Conservation (phyloP, 345 rosid species). For the Trapa bicornis region DNA sequence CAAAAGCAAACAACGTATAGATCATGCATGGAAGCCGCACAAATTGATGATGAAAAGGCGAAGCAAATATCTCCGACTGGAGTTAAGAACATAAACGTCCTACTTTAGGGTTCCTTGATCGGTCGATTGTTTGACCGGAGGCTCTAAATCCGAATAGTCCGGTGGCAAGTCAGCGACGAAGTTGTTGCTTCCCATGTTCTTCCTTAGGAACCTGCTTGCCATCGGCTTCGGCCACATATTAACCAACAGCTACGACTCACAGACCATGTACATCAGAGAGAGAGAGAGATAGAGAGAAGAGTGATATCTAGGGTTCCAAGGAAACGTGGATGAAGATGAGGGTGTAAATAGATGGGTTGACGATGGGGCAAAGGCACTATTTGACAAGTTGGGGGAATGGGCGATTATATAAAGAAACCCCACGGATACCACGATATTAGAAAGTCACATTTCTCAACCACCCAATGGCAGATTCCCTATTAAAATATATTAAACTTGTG, state of each 20-base stretch:
- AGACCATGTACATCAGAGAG: not conserved
- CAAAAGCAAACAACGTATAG: not conserved
- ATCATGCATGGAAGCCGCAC: not conserved
- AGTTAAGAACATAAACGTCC: not conserved
- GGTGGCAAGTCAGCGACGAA: slow-evolving; percentile 24
- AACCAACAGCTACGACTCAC: slow-evolving; percentile 1
- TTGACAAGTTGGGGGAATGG: not conserved
- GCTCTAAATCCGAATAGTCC: not conserved
- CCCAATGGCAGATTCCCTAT: no score
- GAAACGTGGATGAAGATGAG: not conserved
- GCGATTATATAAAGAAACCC: not conserved
- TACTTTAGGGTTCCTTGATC: not conserved
- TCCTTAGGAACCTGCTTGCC: slow-evolving; percentile 13
- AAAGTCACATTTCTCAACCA: no score
- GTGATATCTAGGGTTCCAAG: not conserved
- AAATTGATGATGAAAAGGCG: no score
- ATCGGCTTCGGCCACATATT: slow-evolving; percentile 24
- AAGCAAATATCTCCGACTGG: no score
- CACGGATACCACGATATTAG: no score
- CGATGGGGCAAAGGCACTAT: not conserved
- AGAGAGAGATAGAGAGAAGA: slow-evolving; percentile 6
- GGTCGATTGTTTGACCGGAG: not conserved
- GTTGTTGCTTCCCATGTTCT: slow-evolving; percentile 19
- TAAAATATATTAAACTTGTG: no score
- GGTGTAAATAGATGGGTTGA: not conserved